These are phyloP conservation scores for Angomonas ambiguus DNA, from an alignment of 208 protist species.

Conservation along the genomic window DNA sequence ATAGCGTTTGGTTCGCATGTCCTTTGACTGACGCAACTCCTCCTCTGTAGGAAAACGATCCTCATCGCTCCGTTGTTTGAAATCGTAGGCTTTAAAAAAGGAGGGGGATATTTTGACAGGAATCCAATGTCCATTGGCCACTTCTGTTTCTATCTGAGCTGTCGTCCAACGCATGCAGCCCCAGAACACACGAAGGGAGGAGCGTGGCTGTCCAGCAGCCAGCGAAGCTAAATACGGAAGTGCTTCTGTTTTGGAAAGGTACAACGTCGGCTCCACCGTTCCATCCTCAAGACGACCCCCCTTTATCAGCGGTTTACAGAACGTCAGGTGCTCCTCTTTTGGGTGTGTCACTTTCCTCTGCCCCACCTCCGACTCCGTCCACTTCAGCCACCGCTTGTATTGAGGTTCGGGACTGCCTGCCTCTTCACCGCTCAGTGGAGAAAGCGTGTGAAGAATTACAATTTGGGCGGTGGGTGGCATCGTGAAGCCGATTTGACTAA, in stretches of 20 bases:
- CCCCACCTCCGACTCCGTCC: slow-evolving; percentile 32
- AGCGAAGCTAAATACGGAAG: slow-evolving; percentile 73
- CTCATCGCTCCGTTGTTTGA: slow-evolving; percentile 22
- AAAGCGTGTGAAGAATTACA: slow-evolving; percentile 70
- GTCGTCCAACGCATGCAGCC: slow-evolving; percentile 80
- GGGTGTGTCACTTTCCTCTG: background rate
- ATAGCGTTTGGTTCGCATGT: slow-evolving; percentile 45
- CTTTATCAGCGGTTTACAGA: slow-evolving; percentile 61
- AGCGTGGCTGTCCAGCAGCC: slow-evolving; percentile 58
- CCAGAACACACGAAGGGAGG: slow-evolving; percentile 83
- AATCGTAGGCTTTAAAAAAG: slow-evolving; percentile 69
- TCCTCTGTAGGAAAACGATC: slow-evolving; percentile 63
- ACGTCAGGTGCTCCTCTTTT: slow-evolving; percentile 32
- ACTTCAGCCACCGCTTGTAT: slow-evolving; percentile 51
- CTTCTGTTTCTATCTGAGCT: slow-evolving; percentile 63
- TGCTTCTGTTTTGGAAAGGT: slow-evolving; percentile 72
- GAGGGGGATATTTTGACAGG: slow-evolving; percentile 68
- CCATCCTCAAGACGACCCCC: slow-evolving; percentile 48
- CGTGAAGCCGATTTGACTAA: slow-evolving; percentile 78
- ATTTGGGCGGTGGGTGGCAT: slow-evolving; percentile 86
- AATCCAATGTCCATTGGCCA: slow-evolving; percentile 84
- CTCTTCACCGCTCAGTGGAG: slow-evolving; percentile 22
- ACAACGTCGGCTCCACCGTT: slow-evolving; percentile 66
- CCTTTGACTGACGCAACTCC: slow-evolving; percentile 37
- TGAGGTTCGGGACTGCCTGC: background rate